These are phyloP conservation scores for Eucalyptus sp. DNA, from an alignment of 345 rosid species.

Conservation along the genomic window DNA sequence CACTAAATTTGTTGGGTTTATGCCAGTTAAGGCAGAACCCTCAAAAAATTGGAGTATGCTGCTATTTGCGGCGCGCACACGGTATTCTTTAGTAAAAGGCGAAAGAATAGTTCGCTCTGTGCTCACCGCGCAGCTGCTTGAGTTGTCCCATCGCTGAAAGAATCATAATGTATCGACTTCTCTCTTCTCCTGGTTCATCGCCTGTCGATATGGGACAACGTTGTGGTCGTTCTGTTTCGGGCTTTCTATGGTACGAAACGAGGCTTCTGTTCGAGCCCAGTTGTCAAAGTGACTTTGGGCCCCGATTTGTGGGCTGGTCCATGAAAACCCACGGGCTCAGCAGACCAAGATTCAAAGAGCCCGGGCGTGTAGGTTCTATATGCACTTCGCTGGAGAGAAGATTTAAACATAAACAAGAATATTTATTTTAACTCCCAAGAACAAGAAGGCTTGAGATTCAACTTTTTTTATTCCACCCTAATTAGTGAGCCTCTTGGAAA, in stretches of 20 bases:
- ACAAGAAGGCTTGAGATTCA: not conserved
- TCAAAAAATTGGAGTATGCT: not conserved
- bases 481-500: not conserved
- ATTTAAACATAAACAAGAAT: not conserved
- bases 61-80: constrained; percentile 2
- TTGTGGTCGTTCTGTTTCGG: not conserved
- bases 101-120: constrained; percentile 40
- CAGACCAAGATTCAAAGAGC: not conserved
- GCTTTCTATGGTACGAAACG: not conserved
- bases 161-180: not conserved
- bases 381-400: not conserved
- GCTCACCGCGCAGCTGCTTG: not conserved
- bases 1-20: not conserved
- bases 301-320: not conserved
- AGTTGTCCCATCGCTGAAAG: fast-evolving
- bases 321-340: not conserved
- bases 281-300: not conserved
- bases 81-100: constrained; percentile 41
- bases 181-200: not conserved
- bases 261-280: not conserved
- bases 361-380: not conserved
- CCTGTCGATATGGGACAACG: not conserved
- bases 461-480: not conserved
- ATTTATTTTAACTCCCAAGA: not conserved
- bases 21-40: not conserved